phyloP scores from a whole-genome alignment of 2,329 filamentous ascomycete genomes.

The Xylaria sp. region DNA sequence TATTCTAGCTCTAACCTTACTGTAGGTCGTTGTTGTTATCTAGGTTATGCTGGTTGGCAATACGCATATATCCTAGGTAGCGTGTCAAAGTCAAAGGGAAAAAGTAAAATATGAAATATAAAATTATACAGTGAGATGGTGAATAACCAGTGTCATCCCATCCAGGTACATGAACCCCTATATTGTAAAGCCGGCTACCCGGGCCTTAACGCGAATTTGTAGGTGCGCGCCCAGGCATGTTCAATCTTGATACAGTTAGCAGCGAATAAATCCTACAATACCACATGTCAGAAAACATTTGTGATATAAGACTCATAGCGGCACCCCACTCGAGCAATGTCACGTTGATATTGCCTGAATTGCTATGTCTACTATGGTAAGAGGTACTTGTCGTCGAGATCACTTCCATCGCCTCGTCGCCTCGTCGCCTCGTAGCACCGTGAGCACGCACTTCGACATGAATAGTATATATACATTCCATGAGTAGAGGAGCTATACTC shows the following conservation, averaged over 20 bases:
- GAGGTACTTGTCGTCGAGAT: background rate
- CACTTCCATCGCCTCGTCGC: background rate
- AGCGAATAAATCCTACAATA: background rate
- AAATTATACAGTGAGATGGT: background rate
- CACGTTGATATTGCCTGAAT: background rate
- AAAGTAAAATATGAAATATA: too few relatives aligned
- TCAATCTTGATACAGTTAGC: slow-evolving; percentile 1
- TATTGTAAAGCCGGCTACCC: too few relatives aligned
- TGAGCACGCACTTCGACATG: background rate
- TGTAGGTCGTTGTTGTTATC: too few relatives aligned
- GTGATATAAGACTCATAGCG: background rate
- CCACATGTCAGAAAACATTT: background rate
- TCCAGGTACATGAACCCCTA: background rate
- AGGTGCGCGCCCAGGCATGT: background rate
- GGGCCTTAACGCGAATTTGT: background rate
- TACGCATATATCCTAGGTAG: too few relatives aligned
- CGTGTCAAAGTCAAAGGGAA: background rate
- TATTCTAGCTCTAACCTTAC: background rate
- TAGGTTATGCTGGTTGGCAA: background rate
- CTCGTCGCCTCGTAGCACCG: background rate
- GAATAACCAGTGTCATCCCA: background rate
- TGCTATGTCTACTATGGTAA: background rate
- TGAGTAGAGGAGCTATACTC: background rate
- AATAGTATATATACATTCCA: slow-evolving; percentile 6
- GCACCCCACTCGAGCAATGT: background rate